A percentile compares a stretch with the other conserved stretches of the same genome.
Evolutionary conservation across 345 rosid genomes (phyloP).

Genomic region (Ceriops tagal): DNA sequence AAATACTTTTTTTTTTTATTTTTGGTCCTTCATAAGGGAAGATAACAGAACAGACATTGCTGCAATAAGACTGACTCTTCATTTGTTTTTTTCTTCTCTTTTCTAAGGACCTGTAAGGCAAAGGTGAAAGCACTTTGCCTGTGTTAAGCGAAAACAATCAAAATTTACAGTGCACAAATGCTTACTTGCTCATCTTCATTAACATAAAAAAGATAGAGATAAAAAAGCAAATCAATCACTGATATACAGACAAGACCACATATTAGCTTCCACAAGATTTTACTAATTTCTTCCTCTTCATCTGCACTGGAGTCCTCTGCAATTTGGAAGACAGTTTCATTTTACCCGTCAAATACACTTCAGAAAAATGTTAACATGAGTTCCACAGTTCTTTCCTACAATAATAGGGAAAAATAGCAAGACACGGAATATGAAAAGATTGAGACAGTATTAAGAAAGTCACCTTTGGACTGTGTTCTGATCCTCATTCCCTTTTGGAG

Average conservation of each 20-base stretch:
- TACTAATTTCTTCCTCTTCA: slow-evolving; percentile 45
- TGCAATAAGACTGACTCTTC: not conserved
- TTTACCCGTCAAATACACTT: not conserved
- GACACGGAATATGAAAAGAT: not conserved
- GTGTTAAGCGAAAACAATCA: not conserved
- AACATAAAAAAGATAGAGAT: slow-evolving; percentile 39
- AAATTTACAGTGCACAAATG: not conserved
- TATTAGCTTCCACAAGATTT: slow-evolving; percentile 41
- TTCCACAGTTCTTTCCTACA: not conserved
- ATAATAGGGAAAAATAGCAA: not conserved
- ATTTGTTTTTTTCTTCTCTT: no score
- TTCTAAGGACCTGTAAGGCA: not conserved
- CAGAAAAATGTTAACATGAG: no score
- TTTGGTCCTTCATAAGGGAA: not conserved
- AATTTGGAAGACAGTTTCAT: slow-evolving; percentile 20
- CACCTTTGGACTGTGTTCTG: slow-evolving; percentile 84
- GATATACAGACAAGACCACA: slow-evolving; percentile 46
- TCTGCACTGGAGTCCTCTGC: slow-evolving; percentile 66
- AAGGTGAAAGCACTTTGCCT: no score
- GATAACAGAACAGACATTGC: not conserved
- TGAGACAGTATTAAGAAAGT: not conserved
- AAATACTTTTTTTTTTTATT: not conserved
- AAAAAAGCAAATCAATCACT: slow-evolving; percentile 47
- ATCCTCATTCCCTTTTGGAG: slow-evolving; percentile 68
- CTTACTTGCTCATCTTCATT: slow-evolving; percentile 65